Evolutionary conservation across 306 rosid species (phyloP).

Genomic region (Oxytropis ochrocephala): DNA sequence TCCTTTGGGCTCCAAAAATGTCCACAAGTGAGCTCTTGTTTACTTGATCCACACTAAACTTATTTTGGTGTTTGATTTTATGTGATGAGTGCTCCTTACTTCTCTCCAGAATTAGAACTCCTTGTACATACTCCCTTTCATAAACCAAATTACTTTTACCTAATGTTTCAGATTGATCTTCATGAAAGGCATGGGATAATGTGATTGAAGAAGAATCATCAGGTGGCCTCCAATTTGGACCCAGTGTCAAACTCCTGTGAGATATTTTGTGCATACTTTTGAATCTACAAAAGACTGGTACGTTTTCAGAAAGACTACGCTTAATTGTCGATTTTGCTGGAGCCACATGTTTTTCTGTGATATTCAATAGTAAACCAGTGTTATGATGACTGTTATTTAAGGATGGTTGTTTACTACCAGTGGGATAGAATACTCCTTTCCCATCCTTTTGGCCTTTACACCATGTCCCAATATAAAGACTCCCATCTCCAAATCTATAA

Average conservation of each 20-base stretch:
- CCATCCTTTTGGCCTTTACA: conserved; percentile 75
- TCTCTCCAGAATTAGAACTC: conserved; percentile 71
- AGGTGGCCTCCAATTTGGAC: conserved; percentile 17
- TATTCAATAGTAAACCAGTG: conserved; percentile 22
- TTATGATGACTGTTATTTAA: conserved; percentile 25
- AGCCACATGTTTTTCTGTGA: conserved; percentile 19
- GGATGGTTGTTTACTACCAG: conserved; percentile 50
- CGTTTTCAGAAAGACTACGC: conserved; percentile 51
- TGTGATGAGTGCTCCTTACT: conserved; percentile 23
- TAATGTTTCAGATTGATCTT: conserved; percentile 31
- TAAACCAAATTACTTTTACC: conserved; percentile 34
- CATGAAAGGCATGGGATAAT: conserved; percentile 27
- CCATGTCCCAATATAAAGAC: conserved; percentile 76
- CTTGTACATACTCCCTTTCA: conserved; percentile 80
- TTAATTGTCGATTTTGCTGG: conserved; percentile 39
- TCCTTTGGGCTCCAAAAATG: conserved; percentile 22
- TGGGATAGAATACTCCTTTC: conserved; percentile 70
- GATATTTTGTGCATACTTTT: conserved; percentile 39
- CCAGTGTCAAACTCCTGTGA: conserved; percentile 35
- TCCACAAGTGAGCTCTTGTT: conserved; percentile 41
- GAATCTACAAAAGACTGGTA: conserved; percentile 28
- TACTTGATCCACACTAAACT: conserved; percentile 32
- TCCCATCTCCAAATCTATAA: conserved; percentile 64
- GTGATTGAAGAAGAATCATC: background rate
- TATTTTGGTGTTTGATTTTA: conserved; percentile 39